These are phyloP conservation scores for Abrus pulchellus DNA, from an alignment of 306 rosid genomes.

Conservation along the genomic window DNA sequence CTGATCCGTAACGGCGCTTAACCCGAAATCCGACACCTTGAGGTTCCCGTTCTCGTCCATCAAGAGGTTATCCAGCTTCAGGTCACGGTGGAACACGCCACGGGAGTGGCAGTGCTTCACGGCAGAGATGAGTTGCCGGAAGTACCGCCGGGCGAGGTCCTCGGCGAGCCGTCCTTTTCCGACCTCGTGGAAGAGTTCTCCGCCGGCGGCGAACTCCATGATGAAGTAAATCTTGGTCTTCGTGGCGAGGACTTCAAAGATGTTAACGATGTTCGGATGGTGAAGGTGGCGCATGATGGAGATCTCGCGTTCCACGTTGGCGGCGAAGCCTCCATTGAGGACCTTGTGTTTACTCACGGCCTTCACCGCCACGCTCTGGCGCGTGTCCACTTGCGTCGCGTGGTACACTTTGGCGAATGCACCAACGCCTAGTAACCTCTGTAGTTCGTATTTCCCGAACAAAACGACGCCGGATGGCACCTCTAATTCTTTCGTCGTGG, in stretches of 20 bases:
- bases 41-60: slow-evolving; percentile 72
- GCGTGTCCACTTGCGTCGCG: slow-evolving; percentile 57
- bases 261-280: slow-evolving; percentile 70
- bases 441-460: slow-evolving; percentile 61
- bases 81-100: slow-evolving; percentile 86
- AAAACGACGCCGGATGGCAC: slow-evolving; percentile 25
- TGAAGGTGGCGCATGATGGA: slow-evolving; percentile 78
- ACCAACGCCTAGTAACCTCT: slow-evolving; percentile 70
- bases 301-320: slow-evolving; percentile 76
- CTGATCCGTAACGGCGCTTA: slow-evolving; percentile 67
- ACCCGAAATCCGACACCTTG: slow-evolving; percentile 81
- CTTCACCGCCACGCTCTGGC: slow-evolving; percentile 81
- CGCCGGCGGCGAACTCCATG: slow-evolving; percentile 80
- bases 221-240: slow-evolving; percentile 82
- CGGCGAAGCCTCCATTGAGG: slow-evolving; percentile 49
- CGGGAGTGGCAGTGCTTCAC: slow-evolving; percentile 73
- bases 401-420: slow-evolving; percentile 88
- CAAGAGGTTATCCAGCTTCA: slow-evolving; percentile 84
- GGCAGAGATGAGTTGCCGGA: slow-evolving; percentile 83
- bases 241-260: slow-evolving; percentile 78
- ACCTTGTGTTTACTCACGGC: slow-evolving; percentile 71
- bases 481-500: not conserved
- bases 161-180: slow-evolving; percentile 64
- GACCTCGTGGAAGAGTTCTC: slow-evolving; percentile 70
- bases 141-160: slow-evolving; percentile 65